Evolutionary conservation across 169 alveolate species (phyloP).

Genomic region (Plasmodium coatneyi): DNA sequence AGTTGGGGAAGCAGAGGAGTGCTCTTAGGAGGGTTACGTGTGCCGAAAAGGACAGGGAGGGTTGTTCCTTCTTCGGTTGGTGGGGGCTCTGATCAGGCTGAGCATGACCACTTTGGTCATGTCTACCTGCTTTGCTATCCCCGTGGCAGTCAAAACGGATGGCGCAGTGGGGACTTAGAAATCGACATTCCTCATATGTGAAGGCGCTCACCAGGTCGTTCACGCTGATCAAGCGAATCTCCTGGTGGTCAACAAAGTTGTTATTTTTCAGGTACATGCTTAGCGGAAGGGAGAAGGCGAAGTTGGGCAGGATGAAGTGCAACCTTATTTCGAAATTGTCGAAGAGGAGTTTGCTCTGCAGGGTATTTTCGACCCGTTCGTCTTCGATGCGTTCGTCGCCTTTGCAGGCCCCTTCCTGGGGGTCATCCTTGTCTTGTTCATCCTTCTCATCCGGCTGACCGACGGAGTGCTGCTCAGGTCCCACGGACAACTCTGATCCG

Average conservation of each 20-base stretch:
- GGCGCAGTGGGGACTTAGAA: constrained; percentile 20
- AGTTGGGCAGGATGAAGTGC: constrained; percentile 55
- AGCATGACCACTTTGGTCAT: neutral
- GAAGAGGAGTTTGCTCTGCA: neutral
- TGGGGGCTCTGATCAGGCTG: neutral
- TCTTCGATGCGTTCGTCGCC: neutral
- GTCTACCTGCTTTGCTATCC: neutral
- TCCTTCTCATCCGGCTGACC: neutral
- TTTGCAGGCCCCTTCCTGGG: neutral
- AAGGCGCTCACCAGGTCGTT: constrained; percentile 16
- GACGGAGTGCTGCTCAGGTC: no score
- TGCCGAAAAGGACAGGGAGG: constrained; percentile 37
- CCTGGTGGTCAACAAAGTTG: neutral
- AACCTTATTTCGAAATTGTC: constrained; percentile 39
- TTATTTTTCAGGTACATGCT: constrained; percentile 36
- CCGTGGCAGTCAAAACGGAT: constrained; percentile 24
- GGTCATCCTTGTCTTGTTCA: neutral
- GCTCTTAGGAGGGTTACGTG: constrained; percentile 41
- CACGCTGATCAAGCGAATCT: neutral
- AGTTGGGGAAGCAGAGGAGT: constrained; percentile 24
- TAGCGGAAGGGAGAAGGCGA: constrained; percentile 47
- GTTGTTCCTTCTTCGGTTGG: neutral
- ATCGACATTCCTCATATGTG: constrained; percentile 43
- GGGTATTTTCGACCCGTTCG: neutral
- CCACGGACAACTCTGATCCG: neutral